Evolutionary conservation across 768 basidiomycete species (phyloP).

Genomic region (Tulasnella sp.): DNA sequence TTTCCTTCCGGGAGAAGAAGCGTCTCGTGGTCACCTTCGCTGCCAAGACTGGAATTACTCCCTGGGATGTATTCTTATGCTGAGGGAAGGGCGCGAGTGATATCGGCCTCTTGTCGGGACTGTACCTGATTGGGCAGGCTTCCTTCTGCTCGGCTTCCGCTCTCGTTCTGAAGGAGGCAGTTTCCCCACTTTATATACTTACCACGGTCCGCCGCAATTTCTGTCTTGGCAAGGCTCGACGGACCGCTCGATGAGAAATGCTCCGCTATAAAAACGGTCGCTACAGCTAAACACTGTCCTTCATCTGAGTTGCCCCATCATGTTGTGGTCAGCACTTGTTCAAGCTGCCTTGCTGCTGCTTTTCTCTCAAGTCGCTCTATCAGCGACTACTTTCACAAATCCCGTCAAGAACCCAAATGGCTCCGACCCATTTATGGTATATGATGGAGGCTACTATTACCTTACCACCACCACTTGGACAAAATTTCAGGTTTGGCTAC

Average conservation of each 20-base stretch:
- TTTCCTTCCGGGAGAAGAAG: not conserved
- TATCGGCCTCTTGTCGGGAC: not conserved
- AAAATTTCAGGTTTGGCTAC: not conserved
- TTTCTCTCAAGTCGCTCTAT: not conserved
- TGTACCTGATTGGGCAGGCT: not conserved
- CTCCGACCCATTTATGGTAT: conserved; percentile 30
- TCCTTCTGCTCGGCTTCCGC: not conserved
- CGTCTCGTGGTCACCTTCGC: not conserved
- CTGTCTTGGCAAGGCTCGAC: conserved; percentile 1
- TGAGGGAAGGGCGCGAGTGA: not conserved
- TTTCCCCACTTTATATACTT: not conserved
- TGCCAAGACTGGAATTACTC: not conserved
- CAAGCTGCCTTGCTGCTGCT: not conserved
- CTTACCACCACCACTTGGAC: not conserved
- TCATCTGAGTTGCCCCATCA: not conserved
- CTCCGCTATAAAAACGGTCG: not conserved
- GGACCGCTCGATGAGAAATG: not conserved
- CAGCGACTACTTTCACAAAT: conserved; percentile 28
- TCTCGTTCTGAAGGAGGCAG: not conserved
- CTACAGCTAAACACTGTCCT: not conserved
- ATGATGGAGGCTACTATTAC: conserved; percentile 8
- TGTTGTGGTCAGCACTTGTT: not conserved
- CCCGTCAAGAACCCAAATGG: conserved; percentile 27
- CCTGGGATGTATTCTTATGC: not conserved
- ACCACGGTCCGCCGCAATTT: not conserved